Conservation (phyloP, 768 basidiomycete genomes). For the Suillus subluteus region DNA sequence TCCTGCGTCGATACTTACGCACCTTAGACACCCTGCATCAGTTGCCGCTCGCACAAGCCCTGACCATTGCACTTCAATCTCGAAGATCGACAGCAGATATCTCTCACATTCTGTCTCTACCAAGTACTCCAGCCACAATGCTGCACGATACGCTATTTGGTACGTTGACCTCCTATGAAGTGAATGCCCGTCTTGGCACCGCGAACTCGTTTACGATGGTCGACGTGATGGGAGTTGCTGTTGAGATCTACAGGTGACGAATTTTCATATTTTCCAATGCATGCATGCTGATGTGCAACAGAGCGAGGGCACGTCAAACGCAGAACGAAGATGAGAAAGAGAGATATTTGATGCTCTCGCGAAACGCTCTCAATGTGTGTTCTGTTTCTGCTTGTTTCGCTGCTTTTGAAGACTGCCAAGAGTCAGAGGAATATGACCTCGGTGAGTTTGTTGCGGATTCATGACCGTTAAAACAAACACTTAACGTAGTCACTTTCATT, state of each 20-base stretch:
- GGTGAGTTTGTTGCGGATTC: constrained; percentile 42
- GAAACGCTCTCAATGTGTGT: constrained; percentile 66
- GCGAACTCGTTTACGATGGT: constrained; percentile 41
- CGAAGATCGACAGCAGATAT: constrained; percentile 62
- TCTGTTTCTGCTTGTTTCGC: constrained; percentile 60
- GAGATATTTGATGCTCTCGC: constrained; percentile 51
- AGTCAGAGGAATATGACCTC: constrained; percentile 63
- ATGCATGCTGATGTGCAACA: constrained; percentile 21
- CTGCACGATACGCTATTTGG: constrained; percentile 51
- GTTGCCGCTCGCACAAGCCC: constrained; percentile 24
- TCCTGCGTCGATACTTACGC: constrained; percentile 18
- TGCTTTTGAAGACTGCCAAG: constrained; percentile 70
- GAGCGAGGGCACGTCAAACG: constrained; percentile 35
- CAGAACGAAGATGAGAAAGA: constrained; percentile 42
- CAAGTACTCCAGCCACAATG: constrained; percentile 44
- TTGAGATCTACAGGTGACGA: constrained; percentile 40
- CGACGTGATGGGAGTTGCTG: constrained; percentile 55
- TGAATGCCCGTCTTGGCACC: constrained; percentile 40
- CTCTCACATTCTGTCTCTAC: constrained; percentile 53
- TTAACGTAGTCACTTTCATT: constrained; percentile 8
- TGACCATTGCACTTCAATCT: constrained; percentile 50
- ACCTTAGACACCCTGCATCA: constrained; percentile 36
- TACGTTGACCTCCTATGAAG: constrained; percentile 50
- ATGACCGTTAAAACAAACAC: constrained; percentile 9
- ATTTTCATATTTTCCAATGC: constrained; percentile 8